Evolutionary conservation across 345 rosid genomes (phyloP).

Genomic region (Salix caprea): DNA sequence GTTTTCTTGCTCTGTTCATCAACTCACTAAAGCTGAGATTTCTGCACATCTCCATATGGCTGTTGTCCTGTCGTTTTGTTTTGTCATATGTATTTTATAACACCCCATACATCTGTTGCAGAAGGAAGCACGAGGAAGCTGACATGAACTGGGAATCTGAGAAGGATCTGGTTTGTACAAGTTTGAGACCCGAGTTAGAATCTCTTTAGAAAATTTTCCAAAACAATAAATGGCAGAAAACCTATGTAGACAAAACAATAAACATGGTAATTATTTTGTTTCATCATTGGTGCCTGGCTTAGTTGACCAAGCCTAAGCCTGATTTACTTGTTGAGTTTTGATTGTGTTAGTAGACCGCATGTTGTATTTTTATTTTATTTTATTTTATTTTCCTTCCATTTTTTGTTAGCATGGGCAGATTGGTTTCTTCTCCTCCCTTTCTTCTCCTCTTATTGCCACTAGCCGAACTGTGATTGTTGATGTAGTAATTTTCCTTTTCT

Average conservation of each 20-base stretch:
- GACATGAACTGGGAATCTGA: conserved; percentile 1
- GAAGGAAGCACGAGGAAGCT: conserved; percentile 13
- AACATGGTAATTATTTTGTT: conserved; percentile 13
- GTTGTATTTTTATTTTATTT: conserved; percentile 11
- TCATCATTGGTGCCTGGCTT: conserved; percentile 11
- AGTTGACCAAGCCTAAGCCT: conserved; percentile 9
- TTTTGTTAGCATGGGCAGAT: not conserved
- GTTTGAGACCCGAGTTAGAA: conserved; percentile 7
- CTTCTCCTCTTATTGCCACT: too few relatives aligned
- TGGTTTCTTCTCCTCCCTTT: too few relatives aligned
- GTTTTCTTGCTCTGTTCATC: not conserved
- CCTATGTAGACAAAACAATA: conserved; percentile 12
- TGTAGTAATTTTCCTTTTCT: too few relatives aligned
- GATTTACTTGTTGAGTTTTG: conserved; percentile 13
- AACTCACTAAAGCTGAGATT: not conserved
- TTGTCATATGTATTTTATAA: not conserved
- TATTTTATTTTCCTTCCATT: not conserved
- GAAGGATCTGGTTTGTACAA: conserved; percentile 12
- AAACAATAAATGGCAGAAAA: conserved; percentile 16
- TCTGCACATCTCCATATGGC: not conserved
- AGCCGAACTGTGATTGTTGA: too few relatives aligned
- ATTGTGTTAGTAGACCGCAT: conserved; percentile 15
- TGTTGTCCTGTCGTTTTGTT: not conserved
- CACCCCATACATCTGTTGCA: conserved; percentile 12
- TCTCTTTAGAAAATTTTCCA: conserved; percentile 9